A percentile compares a stretch with the other conserved stretches of the same genome.
Conservation (phyloP, 192 early-diverging fungal species). For the Mortierella alpina region DNA sequence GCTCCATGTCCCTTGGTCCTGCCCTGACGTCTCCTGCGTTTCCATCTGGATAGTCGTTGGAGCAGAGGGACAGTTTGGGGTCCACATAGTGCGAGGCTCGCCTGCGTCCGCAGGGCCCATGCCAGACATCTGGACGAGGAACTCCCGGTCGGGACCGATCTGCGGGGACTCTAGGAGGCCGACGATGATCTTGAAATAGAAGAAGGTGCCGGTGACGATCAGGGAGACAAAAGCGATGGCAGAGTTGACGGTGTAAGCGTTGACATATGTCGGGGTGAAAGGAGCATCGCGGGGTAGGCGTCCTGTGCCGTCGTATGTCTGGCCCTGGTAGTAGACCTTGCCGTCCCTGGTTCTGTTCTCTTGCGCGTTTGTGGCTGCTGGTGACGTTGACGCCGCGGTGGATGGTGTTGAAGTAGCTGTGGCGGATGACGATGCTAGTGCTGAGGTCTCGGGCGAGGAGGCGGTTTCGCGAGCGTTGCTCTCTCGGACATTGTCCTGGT, state of each 20-base stretch:
- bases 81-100: slow-evolving; percentile 26
- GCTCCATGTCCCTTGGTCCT: background rate
- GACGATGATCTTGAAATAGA: slow-evolving; percentile 50
- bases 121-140: background rate
- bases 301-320: slow-evolving; percentile 31
- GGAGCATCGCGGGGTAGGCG: slow-evolving; percentile 49
- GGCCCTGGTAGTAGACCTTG: slow-evolving; percentile 28
- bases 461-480: too few relatives aligned
- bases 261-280: slow-evolving; percentile 44
- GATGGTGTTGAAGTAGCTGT: background rate
- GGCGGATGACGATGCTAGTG: too few relatives aligned
- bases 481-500: too few relatives aligned
- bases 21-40: background rate
- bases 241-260: slow-evolving; percentile 44
- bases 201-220: slow-evolving; percentile 39
- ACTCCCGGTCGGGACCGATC: slow-evolving; percentile 35
- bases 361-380: background rate
- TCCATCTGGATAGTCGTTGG: too few relatives aligned
- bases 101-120: slow-evolving; percentile 24
- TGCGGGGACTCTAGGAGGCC: slow-evolving; percentile 45
- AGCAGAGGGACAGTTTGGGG: slow-evolving; percentile 17
- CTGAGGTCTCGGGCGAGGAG: too few relatives aligned
- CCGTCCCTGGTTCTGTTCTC: background rate
- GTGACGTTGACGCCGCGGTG: background rate
- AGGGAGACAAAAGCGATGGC: slow-evolving; percentile 46